Evolutionary conservation across 2,329 filamentous ascomycete species (phyloP), one percentile per base, ranked within the genome.

Genomic region (Fusarium sororula): DNA sequence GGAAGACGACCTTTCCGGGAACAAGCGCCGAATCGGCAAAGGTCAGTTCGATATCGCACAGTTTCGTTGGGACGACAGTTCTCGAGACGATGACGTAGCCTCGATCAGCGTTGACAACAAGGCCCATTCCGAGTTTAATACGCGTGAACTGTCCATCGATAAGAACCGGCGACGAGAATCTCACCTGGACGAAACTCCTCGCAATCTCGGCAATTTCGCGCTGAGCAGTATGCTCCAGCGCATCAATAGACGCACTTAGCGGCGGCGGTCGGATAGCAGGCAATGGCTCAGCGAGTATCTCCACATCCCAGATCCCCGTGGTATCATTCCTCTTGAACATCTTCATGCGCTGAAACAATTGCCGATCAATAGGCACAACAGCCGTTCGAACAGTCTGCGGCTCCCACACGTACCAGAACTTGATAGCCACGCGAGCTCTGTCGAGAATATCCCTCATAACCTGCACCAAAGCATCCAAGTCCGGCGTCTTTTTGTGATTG

Each of bases 1-100:
- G 86, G 85, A 99, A 99, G 7, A 98, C 89, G 6, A 99, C 93
- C 83, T 97, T 98, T 76, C 93, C 96, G 73, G 95, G 93, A 12
- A 98, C 93, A 60, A 98, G 94, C 77, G 99, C 94, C 4, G 95
- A 98, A 81, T 98, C 96, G n/a, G 96, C 96, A 77, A 99, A 96
- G 10, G 96, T 98, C 75, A 99, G 90, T 45, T 93, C 94, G 74
- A 99, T 97, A 80, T 99, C 96, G 83, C 96, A 98, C 26, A 99
- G 89, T 81, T 98, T 95, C 78, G 98, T 98, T 3, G 96, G 96
- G 18, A 99, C 93, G 69, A 98, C 93, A 3, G 96, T 96, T 80
- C 96, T 87, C 3, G 96, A 98, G 54, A 98, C 95, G 63, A 98
- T 90, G 7, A 98, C 96, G 22, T 98, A 87, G 24, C 96, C 96